Conservation (phyloP, 148 eudicot species). For the Hydrangea macrophylla region DNA sequence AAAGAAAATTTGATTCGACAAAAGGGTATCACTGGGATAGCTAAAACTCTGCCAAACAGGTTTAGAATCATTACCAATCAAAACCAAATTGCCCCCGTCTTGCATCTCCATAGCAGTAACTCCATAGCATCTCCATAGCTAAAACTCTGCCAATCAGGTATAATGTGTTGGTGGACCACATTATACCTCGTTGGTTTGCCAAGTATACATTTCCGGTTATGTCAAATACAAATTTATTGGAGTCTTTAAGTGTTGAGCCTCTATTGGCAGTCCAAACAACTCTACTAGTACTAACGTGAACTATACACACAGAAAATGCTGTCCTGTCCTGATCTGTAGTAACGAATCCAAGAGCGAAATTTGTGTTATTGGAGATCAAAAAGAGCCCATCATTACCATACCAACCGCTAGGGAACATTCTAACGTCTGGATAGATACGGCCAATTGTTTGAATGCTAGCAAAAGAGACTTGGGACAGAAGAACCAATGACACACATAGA, state of each 20-base stretch:
- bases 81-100: background rate
- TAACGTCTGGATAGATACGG: background rate
- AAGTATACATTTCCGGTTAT: slow-evolving; percentile 2
- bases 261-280: slow-evolving; percentile 6
- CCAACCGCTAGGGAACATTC: background rate
- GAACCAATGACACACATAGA: background rate
- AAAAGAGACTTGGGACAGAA: background rate
- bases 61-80: slow-evolving; percentile 3
- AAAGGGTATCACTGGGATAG: slow-evolving; percentile 8
- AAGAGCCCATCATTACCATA: background rate
- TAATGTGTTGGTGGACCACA: background rate
- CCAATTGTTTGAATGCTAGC: background rate
- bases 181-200: slow-evolving; percentile 1
- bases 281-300: background rate
- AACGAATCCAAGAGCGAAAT: background rate
- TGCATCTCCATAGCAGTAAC: background rate
- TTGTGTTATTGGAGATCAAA: background rate
- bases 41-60: slow-evolving; percentile 9
- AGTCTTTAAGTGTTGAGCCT: background rate
- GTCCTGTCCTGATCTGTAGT: background rate
- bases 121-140: background rate
- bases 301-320: background rate
- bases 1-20: background rate
- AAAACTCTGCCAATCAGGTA: background rate
- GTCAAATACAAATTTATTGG: background rate